Base-by-base conservation (phyloP, 2,329 filamentous ascomycete genomes). In the Coniochaeta sp. region DNA sequence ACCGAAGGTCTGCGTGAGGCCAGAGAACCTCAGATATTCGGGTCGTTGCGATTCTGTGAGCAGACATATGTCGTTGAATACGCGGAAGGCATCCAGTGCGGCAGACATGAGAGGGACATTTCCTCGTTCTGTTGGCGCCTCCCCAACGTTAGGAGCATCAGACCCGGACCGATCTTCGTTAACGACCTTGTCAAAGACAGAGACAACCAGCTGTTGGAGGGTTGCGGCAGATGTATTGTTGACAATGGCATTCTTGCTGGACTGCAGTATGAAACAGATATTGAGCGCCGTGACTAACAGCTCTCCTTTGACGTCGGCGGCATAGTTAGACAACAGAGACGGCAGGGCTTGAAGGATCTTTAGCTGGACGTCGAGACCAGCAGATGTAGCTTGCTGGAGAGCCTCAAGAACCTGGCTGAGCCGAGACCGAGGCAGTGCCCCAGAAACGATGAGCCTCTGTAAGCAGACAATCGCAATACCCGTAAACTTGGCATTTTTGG, bases 171-270 rank as follows among this genome's bases (percentile, higher is more conserved):
- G 87, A 71, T 97, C 92, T 77, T 97, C 92, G 6, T 79, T 77
- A 0, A 87, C 84, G 1, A 97, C 91, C 72, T 96, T 95, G 71
- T 98, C 95, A 73, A 97, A 98, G 0, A 96, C 89, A 0, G 90
- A 89, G 34, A 95, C 91, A 8, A 98, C 88, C 16, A 99, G 83
- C 73, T 98, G 95, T 74, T 97, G 93, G 59, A 99, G 78, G 1
- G 95, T 98, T n/a, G 95, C 95, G 28, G 93, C 91, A 11, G 95
- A 95, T 1, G 96, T 98, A 67, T 96, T 96, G 70, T 93, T 96
- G 67, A 99, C 92, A 58, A 96, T 92, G 28, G 88, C 86, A 76
- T 93, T 96, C 76, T 97, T 98, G 73, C 90, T 95, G 60, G 86
- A 89, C 74, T 98, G 93, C 57, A 99, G 76, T 58, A 91, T 89